These are phyloP conservation scores for Grammothele lineata DNA, from an alignment of 768 basidiomycete genomes.

Conservation along the genomic window DNA sequence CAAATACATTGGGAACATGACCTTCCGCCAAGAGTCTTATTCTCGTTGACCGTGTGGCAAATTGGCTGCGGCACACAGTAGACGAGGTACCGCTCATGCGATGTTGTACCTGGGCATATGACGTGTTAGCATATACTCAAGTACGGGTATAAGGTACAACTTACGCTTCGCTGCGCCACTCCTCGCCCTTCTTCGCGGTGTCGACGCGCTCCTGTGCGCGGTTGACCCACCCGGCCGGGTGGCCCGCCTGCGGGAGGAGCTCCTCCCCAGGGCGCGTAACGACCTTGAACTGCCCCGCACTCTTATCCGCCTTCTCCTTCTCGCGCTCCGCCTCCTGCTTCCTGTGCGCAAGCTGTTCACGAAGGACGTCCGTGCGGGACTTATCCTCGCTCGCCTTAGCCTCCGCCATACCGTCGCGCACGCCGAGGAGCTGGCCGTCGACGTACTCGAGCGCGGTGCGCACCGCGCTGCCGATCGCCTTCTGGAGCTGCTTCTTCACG, in stretches of 20 bases:
- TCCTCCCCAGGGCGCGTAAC: conserved; percentile 65
- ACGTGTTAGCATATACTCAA: too few relatives aligned
- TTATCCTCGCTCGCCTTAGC: conserved; percentile 43
- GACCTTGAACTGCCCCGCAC: conserved; percentile 72
- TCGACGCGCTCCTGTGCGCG: conserved; percentile 42
- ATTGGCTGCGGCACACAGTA: too few relatives aligned
- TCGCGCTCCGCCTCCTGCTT: conserved; percentile 40
- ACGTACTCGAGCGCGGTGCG: conserved; percentile 80
- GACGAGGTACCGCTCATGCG: too few relatives aligned
- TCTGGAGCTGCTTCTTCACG: conserved; percentile 73
- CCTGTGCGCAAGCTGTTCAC: conserved; percentile 50
- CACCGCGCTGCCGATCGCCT: conserved; percentile 60
- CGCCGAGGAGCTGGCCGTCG: conserved; percentile 85
- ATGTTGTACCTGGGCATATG: too few relatives aligned
- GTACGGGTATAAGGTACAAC: too few relatives aligned
- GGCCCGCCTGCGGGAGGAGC: conserved; percentile 57
- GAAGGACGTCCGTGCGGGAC: conserved; percentile 22
- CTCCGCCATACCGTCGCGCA: conserved; percentile 71
- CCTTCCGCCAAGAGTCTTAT: too few relatives aligned
- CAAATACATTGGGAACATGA: too few relatives aligned
- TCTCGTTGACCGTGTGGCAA: too few relatives aligned
- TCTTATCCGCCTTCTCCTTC: conserved; percentile 39
- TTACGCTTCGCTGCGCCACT: conserved; percentile 53
- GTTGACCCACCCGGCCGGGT: conserved; percentile 74
- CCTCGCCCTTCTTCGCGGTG: conserved; percentile 36